Conservation (phyloP, 1,284 basidiomycete species). For the Wallemia hederae region DNA sequence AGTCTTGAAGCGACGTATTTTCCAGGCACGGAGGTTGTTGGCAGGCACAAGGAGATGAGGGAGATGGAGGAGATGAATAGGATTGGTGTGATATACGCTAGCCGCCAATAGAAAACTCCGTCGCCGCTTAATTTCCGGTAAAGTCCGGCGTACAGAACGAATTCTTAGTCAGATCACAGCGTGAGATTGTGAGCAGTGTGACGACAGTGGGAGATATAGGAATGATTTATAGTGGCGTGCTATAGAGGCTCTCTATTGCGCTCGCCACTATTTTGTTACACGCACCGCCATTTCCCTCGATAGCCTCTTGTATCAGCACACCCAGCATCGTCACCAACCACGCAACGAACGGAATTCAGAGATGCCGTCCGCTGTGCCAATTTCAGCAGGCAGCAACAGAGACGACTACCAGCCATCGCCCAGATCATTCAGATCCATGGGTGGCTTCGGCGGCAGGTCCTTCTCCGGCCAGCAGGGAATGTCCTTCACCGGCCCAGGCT, state of each 20-base stretch:
- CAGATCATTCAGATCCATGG: background rate
- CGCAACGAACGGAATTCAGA: background rate
- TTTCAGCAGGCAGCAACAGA: background rate
- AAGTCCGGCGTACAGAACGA: background rate
- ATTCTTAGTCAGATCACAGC: background rate
- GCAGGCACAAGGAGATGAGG: background rate
- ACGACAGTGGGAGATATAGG: background rate
- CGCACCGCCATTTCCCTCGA: no score
- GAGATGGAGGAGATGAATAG: background rate
- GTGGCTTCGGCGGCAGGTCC: background rate
- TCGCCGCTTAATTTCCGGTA: background rate
- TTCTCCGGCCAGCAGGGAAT: background rate
- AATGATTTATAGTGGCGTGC: background rate
- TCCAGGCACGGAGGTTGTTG: background rate
- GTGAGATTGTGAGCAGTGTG: background rate
- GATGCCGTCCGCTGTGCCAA: background rate
- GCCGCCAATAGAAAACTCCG: no score
- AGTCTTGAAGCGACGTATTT: no score
- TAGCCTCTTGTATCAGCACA: background rate
- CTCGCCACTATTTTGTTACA: background rate
- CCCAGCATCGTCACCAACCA: background rate
- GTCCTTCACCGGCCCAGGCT: background rate
- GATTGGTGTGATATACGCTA: background rate
- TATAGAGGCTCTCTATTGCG: no score
- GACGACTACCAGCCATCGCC: background rate